phyloP scores from a whole-genome alignment of 768 basidiomycete species.

The Albatrellus ellisii region DNA sequence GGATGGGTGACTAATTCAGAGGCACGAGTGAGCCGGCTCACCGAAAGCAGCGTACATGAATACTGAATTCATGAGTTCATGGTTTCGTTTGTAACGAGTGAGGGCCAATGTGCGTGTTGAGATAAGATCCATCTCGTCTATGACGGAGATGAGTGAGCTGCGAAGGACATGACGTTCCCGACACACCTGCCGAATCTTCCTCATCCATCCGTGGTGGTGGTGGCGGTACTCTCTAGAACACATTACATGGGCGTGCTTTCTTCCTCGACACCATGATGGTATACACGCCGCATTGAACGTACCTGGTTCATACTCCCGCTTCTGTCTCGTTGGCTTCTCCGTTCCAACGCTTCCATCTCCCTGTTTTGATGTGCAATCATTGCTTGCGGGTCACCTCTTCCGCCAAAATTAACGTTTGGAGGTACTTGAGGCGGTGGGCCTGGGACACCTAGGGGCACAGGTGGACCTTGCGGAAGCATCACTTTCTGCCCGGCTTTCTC shows the following conservation, averaged over 20 bases:
- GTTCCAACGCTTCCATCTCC: conserved; percentile 60
- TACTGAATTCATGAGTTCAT: conserved; percentile 76
- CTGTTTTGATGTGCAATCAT: conserved; percentile 64
- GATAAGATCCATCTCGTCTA: conserved; percentile 57
- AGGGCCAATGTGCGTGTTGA: conserved; percentile 61
- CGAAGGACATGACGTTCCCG: neutral
- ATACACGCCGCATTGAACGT: conserved; percentile 1
- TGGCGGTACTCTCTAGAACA: conserved; percentile 5
- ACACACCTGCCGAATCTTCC: conserved; percentile 12
- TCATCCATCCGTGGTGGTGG: conserved; percentile 11
- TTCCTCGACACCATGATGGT: neutral
- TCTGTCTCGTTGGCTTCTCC: conserved; percentile 27
- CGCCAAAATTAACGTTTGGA: conserved; percentile 5
- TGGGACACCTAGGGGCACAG: conserved; percentile 4
- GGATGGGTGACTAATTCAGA: neutral
- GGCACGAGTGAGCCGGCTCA: conserved; percentile 11
- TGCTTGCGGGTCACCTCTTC: conserved; percentile 31
- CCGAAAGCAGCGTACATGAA: conserved; percentile 66
- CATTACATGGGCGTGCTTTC: neutral
- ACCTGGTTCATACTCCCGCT: conserved; percentile 19
- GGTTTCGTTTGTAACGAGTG: conserved; percentile 65
- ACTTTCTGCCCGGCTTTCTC: conserved; percentile 65
- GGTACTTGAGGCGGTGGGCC: neutral
- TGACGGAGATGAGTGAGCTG: neutral
- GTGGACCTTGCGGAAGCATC: neutral